Percentiles rank a stretch among this genome's conserved stretches.
These are phyloP conservation scores for Fusarium napiforme DNA, from an alignment of 2,329 filamentous ascomycete species.

Conservation along the genomic window DNA sequence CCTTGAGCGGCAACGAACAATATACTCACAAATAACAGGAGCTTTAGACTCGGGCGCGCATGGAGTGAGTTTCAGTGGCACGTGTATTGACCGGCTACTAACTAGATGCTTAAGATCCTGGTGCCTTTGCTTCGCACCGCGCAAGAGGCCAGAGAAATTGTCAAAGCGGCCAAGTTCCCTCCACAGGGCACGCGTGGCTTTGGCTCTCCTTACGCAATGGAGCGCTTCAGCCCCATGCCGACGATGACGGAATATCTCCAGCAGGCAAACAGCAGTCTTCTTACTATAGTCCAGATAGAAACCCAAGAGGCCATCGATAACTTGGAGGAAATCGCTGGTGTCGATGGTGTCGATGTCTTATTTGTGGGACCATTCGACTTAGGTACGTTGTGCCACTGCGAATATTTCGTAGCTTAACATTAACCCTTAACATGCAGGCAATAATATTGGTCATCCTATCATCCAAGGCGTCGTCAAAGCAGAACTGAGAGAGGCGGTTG, in stretches of 20 bases:
- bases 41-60: not conserved
- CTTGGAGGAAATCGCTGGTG: not conserved
- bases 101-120: accelerated
- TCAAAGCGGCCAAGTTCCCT: not conserved
- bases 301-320: not conserved
- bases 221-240: not conserved
- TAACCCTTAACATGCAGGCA: accelerated
- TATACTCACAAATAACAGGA: not conserved
- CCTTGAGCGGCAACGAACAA: no score
- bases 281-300: not conserved
- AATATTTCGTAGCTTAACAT: no score
- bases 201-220: not conserved
- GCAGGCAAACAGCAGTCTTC: not conserved
- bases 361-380: not conserved
- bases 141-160: not conserved
- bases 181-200: not conserved
- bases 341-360: not conserved
- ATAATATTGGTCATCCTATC: not conserved
- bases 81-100: accelerated
- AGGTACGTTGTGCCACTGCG: no score
- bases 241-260: not conserved
- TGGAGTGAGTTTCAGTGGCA: not conserved
- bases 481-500: accelerated
- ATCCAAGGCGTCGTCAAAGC: not conserved
- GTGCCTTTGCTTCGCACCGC: not conserved